These are phyloP conservation scores for Themeda triandra DNA, from an alignment of 176 grass and related monocot species.

Conservation along the genomic window DNA sequence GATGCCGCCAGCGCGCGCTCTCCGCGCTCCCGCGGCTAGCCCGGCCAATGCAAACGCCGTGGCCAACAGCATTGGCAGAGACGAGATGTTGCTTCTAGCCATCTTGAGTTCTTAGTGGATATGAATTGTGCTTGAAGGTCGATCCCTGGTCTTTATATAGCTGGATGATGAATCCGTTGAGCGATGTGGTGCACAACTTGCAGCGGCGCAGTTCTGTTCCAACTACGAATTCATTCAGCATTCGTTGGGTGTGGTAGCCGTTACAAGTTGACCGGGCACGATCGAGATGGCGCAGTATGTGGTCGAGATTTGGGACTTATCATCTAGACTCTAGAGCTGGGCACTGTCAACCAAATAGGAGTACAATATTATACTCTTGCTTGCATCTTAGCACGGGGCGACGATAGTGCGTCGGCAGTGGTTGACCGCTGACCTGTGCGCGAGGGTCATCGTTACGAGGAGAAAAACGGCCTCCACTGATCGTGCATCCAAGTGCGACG, in stretches of 20 bases:
- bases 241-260: conserved; percentile 13
- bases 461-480: neutral
- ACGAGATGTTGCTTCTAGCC: neutral
- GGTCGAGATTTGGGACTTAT: neutral
- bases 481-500: neutral
- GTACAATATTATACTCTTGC: conserved; percentile 16
- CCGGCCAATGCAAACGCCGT: neutral
- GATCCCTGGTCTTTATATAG: conserved; percentile 26
- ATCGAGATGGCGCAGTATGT: conserved; percentile 6
- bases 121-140: neutral
- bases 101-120: neutral
- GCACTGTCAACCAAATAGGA: no score
- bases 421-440: conserved; percentile 26
- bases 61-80: neutral
- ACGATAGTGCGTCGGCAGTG: neutral
- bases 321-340: neutral
- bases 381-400: neutral
- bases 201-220: conserved; percentile 3
- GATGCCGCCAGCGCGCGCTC: conserved; percentile 41
- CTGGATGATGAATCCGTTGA: conserved; percentile 1
- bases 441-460: neutral
- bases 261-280: conserved; percentile 21
- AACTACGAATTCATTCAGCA: neutral
- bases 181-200: neutral
- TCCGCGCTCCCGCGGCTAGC: conserved; percentile 1